Evolutionary conservation across 192 early-diverging fungal genomes (phyloP).

Genomic region (Rhizophagus clarus): DNA sequence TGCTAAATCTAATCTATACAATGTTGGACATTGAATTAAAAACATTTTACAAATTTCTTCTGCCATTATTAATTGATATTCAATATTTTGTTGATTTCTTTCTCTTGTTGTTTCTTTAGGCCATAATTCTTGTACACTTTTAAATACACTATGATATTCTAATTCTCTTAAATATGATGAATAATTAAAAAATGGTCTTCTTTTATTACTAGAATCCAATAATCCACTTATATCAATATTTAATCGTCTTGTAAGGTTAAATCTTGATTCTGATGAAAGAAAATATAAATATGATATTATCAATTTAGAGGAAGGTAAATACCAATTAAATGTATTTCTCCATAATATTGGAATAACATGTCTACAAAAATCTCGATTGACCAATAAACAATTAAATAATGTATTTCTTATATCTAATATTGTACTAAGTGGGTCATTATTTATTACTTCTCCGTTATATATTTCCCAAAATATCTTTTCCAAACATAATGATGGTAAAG

Average conservation of each 20-base stretch:
- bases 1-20: neutral
- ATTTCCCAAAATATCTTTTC: neutral
- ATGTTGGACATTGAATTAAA: neutral
- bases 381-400: neutral
- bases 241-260: neutral
- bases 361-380: neutral
- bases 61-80: neutral
- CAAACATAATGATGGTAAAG: neutral
- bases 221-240: neutral
- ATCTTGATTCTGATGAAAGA: neutral
- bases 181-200: neutral
- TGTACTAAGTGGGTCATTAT: neutral
- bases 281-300: neutral
- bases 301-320: neutral
- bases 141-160: neutral
- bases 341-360: neutral
- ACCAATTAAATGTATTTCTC: neutral
- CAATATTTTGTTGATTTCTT: neutral
- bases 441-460: neutral
- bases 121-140: conserved; percentile 1
- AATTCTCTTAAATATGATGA: neutral
- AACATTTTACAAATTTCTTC: neutral
- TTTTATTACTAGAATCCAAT: neutral
- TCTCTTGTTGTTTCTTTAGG: neutral
- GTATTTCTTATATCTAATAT: neutral